Base-by-base conservation (phyloP, 1,139 yeast species). In the Ogataea hybrid region DNA sequence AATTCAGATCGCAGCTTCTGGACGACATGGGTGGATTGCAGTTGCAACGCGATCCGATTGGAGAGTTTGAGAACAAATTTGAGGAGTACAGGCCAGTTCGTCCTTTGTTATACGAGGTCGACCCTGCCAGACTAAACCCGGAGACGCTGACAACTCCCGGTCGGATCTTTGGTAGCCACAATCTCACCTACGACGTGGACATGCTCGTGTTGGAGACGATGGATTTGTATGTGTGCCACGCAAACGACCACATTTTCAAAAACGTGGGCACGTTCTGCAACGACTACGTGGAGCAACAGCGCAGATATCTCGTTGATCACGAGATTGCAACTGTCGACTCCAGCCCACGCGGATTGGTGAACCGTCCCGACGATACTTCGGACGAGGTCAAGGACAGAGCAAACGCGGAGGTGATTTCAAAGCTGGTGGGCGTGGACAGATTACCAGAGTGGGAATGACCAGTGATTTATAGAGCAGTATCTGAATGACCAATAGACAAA, bases 41-140 rank as follows among this genome's bases (percentile, higher is more conserved):
- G 79, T 75, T 78, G 5, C 81, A 77, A 50, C 71, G 63, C 50
- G 76, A 75, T 52, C 80, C 81, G 0, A 63, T 65, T 1, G 66
- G 63, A 37, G 81, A 76, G 25, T 39, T 43, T 18, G 38, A 36
- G n/a, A 33, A 20, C 27, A 15, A 39, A 21, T 30, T 36, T 2
- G 41, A 36, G 22, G 37, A 34, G 16, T 6, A 12, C 4, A 10
- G 6, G 15, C 17, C 25, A 8, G 25, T 34, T 12, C 25, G 20
- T 35, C 41, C 44, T 10, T 5, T 30, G 20, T 36, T 36, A n/a
- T 36, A 36, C 25, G 38, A 37, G 17, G 23, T 30, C 12, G 32
- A 29, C 18, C 35, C 25, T 6, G 11, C 34, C 4, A 18, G 29
- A 17, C 23, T 36, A 2, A 33, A 41, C 15, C 44, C 41, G 5